Conservation (phyloP, 345 rosid genomes). For the Gossypium turneri region DNA sequence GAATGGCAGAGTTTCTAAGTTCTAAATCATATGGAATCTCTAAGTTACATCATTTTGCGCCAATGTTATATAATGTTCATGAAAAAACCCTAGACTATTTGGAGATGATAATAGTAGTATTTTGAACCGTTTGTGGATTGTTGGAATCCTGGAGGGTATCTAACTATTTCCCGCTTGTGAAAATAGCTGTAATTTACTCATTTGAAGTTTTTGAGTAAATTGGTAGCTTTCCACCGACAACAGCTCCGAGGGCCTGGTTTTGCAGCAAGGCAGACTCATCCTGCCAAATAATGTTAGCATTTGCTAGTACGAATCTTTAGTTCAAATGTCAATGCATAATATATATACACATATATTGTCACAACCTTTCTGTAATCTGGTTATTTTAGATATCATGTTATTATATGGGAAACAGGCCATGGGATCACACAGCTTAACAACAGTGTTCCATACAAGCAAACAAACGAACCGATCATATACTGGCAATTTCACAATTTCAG, state of each 20-base stretch:
- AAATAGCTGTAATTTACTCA: slow-evolving; percentile 11
- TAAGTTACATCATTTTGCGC: no score
- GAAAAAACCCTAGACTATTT: no score
- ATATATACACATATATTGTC: no score
- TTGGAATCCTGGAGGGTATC: background rate
- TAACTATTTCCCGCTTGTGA: slow-evolving; percentile 10
- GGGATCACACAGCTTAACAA: background rate
- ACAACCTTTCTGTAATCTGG: background rate
- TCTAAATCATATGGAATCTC: no score
- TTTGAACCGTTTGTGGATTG: background rate
- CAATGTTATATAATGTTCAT: no score
- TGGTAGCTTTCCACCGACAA: slow-evolving; percentile 22
- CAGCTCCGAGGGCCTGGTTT: no score
- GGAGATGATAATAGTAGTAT: background rate
- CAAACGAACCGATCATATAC: background rate
- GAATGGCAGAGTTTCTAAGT: no score
- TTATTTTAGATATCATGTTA: background rate
- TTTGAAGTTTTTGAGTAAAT: background rate
- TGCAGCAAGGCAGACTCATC: slow-evolving; percentile 9
- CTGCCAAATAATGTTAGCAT: slow-evolving; percentile 43
- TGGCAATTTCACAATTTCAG: background rate
- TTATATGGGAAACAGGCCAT: background rate
- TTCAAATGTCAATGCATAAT: background rate
- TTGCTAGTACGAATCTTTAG: slow-evolving; percentile 37
- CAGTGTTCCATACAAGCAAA: background rate